These are phyloP conservation scores for Alternaria sp. DNA, from an alignment of 2,329 filamentous ascomycete species.

Conservation along the genomic window DNA sequence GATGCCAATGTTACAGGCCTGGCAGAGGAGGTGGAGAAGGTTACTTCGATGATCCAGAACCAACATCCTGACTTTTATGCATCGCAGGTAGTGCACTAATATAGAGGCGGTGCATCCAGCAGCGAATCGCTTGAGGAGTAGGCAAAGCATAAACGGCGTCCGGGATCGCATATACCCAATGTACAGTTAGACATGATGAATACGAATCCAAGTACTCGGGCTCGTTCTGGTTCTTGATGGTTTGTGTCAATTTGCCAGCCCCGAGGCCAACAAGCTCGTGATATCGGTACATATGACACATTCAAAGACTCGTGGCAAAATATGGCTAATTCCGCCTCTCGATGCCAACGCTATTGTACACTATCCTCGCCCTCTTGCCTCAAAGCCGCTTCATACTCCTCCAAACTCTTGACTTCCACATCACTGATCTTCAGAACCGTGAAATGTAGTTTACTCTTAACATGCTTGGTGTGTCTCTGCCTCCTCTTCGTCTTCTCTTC, in stretches of 20 bases:
- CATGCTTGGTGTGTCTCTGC: slow-evolving; percentile 71
- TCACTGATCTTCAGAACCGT: slow-evolving; percentile 88
- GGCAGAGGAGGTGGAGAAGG: slow-evolving; percentile 87
- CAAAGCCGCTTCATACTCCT: slow-evolving; percentile 59
- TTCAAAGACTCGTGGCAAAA: not conserved
- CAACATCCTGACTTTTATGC: slow-evolving; percentile 72
- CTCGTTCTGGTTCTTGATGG: not conserved
- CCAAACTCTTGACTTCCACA: slow-evolving; percentile 70
- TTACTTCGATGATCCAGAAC: slow-evolving; percentile 80
- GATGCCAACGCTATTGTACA: slow-evolving; percentile 16
- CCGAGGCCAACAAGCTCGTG: not conserved
- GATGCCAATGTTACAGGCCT: slow-evolving; percentile 86
- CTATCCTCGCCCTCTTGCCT: slow-evolving; percentile 9
- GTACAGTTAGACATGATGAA: slow-evolving; percentile 15
- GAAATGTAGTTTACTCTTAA: slow-evolving; percentile 89
- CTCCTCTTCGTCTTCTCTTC: slow-evolving; percentile 71
- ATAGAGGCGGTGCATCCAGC: not conserved
- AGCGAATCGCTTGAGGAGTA: not conserved
- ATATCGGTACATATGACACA: slow-evolving; percentile 33
- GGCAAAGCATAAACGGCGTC: slow-evolving; percentile 14
- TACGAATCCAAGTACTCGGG: not conserved
- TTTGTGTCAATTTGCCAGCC: not conserved
- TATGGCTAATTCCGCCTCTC: not conserved
- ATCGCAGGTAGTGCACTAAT: slow-evolving; percentile 51
- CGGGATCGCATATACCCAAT: slow-evolving; percentile 15